phyloP scores from a whole-genome alignment of 768 basidiomycete genomes.

The Dentipellis sp. region DNA sequence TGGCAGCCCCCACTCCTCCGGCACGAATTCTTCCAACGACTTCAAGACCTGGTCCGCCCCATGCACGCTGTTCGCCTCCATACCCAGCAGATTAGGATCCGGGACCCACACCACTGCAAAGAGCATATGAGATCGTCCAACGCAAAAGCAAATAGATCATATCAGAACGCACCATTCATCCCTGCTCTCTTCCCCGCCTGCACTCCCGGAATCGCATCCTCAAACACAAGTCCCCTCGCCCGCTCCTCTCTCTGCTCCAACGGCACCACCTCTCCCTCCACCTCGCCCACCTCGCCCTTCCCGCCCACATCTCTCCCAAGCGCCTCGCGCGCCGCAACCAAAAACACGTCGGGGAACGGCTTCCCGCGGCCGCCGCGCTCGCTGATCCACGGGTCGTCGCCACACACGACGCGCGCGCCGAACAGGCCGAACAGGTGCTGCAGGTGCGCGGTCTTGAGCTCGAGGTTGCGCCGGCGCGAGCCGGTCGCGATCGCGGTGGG shows the following conservation, averaged over 20 bases:
- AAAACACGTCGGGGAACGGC: conserved; percentile 75
- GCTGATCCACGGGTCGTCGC: conserved; percentile 49
- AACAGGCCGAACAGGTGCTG: conserved; percentile 52
- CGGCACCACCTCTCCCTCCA: conserved; percentile 22
- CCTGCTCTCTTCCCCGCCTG: conserved; percentile 78
- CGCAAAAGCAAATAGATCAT: neutral
- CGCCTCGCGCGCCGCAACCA: conserved; percentile 52
- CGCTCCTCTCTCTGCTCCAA: conserved; percentile 38
- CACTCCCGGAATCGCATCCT: conserved; percentile 72
- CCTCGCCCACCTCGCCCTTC: conserved; percentile 16
- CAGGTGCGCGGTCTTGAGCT: conserved; percentile 58
- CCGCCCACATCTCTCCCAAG: conserved; percentile 52
- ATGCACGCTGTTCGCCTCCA: conserved; percentile 28
- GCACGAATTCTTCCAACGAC: conserved; percentile 66
- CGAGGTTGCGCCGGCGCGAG: conserved; percentile 54
- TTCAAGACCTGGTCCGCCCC: conserved; percentile 40
- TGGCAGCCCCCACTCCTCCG: conserved; percentile 79
- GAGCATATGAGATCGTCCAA: neutral
- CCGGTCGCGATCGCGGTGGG: conserved; percentile 82
- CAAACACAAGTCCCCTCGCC: conserved; percentile 65
- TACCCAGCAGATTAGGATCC: conserved; percentile 52
- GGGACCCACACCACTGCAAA: conserved; percentile 76
- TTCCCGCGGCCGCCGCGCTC: conserved; percentile 41
- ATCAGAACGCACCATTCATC: conserved; percentile 58
- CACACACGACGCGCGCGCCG: conserved; percentile 58